Evolutionary conservation across 148 eudicot species (phyloP), one percentile per base, ranked within the genome.

Genomic region (Amaranthus cruentus): DNA sequence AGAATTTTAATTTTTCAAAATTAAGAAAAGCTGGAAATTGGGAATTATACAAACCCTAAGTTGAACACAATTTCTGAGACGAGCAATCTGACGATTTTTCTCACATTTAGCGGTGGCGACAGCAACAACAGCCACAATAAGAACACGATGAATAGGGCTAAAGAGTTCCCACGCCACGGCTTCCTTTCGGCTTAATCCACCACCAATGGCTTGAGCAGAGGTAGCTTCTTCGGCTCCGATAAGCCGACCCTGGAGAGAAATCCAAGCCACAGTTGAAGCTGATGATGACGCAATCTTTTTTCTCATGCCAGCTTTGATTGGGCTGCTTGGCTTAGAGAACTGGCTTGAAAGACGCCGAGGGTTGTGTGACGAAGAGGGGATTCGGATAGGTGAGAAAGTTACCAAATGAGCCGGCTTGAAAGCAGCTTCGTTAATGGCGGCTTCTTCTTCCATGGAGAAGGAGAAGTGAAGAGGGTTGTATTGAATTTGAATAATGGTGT

Each of bases 151-250:
- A 62, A 93, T 84, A 4, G 98, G 98, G 71, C 80, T 89, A 46
- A 93, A 91, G 10, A 93, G 83, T 70, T 87, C 91, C 98, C 97
- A 93, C 52, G 87, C 88, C 47, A 88, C 73, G 0, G 90, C 91
- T 74, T 91, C 84, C n/a, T 81, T 38, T 0, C 56, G 68, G 69
- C 67, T 73, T 72, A 91, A 74, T 0, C 83, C 80, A 3, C 85
- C 87, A 2, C 82, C 86, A 6, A 91, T 76, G 28, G 87, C 66
- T 70, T 74, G 66, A 68, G 89, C 87, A 47, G 93, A 83, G 77
- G 77, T 87, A 63, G 93, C 95, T 75, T 93, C 91, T 18, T 93
- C 90, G 49, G 92, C 98, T 2, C 95, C 89, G 2, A 93, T 79
- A 7, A 93, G 79, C 68, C 94, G 85, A 4, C 95, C 97, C 59